Base-by-base conservation (phyloP, 2,329 filamentous ascomycete species). In the Macroventuria anomochaeta region DNA sequence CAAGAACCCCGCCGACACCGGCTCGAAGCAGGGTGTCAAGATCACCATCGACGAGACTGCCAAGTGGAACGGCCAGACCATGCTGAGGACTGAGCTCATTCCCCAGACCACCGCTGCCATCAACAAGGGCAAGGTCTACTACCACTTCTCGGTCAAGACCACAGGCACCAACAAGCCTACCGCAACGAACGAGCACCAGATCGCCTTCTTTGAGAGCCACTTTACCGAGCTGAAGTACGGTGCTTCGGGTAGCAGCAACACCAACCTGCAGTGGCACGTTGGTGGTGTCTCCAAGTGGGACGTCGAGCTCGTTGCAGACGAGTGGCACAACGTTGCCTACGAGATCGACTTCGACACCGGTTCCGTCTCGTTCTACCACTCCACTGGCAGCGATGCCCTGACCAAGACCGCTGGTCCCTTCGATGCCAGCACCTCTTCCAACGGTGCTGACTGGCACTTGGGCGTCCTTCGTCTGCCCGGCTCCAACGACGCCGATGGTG, bases 241-340 rank as follows among this genome's bases (percentile, higher is more conserved):
- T 23, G 75, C 76, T 32, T 65, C 69, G 3, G 81, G 79, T 47
- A 75, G 82, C 57, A 75, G 80, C 39, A 78, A 80, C 53, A 76
- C 76, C 26, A 80, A 81, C 57, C 79, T 90, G 50, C 82, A 85
- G 59, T 91, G 87, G 85, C 82, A 84, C 70, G 84, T 85, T 6
- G 79, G 80, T 53, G 81, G 85, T 18, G 75, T 80, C 59, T 81
- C 80, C 26, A 76, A 88, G 63, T 90, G 87, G 87, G 83, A 81
- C 58, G 80, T 80, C 2, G 78, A 83, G 57, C 86, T 87, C 70
- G 79, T 79, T 38, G 79, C 87, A 1, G 84, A 81, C 36, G 82
- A 86, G 13, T 90, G 88, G 88, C 88, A 91, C 74, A 91, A 91
- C 71, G 80, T 90, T 64, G 88, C 88, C 40, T 90, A 90, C 67